Conservation (phyloP, 176 grass and related monocot species). For the Chrysopogon serrulatus region DNA sequence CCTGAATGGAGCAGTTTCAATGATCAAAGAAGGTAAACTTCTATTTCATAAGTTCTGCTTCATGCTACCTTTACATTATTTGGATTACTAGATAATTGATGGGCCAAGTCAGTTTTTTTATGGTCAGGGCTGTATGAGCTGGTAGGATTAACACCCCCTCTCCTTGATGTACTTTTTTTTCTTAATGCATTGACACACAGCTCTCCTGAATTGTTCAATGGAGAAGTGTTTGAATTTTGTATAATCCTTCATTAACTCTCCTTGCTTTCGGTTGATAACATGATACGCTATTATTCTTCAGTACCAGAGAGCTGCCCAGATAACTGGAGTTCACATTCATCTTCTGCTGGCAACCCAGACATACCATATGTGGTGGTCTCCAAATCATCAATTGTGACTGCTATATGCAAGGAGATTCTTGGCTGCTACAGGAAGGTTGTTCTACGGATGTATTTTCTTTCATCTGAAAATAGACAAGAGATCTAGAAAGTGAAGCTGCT, state of each 20-base stretch:
- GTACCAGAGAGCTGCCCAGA: conserved; percentile 55
- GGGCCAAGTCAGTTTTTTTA: background rate
- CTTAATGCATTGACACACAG: too few species aligned
- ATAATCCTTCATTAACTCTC: background rate
- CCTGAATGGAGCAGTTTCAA: conserved; percentile 66
- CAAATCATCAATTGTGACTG: conserved; percentile 53
- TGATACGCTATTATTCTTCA: background rate
- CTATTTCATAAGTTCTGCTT: conserved; percentile 4
- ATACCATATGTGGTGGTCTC: conserved; percentile 59
- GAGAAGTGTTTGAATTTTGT: background rate
- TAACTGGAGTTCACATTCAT: conserved; percentile 66
- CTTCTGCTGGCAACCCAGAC: conserved; percentile 76
- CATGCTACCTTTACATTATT: background rate
- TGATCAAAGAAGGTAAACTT: conserved; percentile 64
- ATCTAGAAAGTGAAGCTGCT: background rate
- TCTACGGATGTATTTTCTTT: conserved; percentile 22
- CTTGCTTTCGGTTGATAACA: background rate
- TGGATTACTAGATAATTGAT: background rate
- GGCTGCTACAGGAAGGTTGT: conserved; percentile 89
- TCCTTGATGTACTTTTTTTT: too few species aligned
- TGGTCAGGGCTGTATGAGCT: background rate
- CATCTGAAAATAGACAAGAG: background rate
- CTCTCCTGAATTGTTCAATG: background rate
- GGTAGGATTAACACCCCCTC: background rate
- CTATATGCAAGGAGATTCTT: conserved; percentile 80